Evolutionary conservation across 2,329 filamentous ascomycete species (phyloP), one percentile per base, ranked within the genome.

Genomic region (Diaporthe destruens): DNA sequence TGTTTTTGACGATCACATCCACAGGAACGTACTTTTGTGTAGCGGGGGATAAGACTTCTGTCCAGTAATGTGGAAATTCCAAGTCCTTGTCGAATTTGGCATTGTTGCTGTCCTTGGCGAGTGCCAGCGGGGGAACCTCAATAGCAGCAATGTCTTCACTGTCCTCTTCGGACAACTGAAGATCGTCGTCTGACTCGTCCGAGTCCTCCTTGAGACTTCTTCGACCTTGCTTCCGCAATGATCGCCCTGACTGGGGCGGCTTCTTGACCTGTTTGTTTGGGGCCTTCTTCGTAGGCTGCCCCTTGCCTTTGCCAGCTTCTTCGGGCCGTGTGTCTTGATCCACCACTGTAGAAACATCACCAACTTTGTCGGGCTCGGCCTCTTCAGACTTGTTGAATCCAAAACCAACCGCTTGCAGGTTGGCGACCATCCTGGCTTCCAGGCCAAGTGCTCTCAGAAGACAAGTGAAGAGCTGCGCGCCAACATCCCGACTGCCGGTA

Each of bases 341-440:
- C 14, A 16, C 71, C 7, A 36, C 67, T 12, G 82, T 81, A 25
- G 29, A 29, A 11, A 25, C 7, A 18, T 72, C 42, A 18, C 36
- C 39, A 9, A 67, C 18, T 75, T 84, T 88, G 76, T 87, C 87
- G 1, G 81, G 79, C 16, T 90, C 89, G 6, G 93, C 94, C 67
- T 96, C 93, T 81, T 99, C 96, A 14, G 88, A 83, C 80, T 96
- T 97, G 74, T 90, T 97, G 91, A 94, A 98, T 1, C 95, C 95
- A 80, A 97, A 98, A 0, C 96, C 96, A 29, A 94, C 83, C 0
- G 95, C 92, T 79, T 98, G 96, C 53, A 99, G 80, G 79, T 91
- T 98, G 12, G 92, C 91, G 3, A 98, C 90, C 86, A 98, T 88
- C 39, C 96, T 89, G 14, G 94, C 90, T 78, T 98, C 94, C 2